Percentiles rank a stretch among this genome's conserved stretches.
phyloP scores from a whole-genome alignment of 495 filamentous ascomycete species.

The Talaromyces adpressus region DNA sequence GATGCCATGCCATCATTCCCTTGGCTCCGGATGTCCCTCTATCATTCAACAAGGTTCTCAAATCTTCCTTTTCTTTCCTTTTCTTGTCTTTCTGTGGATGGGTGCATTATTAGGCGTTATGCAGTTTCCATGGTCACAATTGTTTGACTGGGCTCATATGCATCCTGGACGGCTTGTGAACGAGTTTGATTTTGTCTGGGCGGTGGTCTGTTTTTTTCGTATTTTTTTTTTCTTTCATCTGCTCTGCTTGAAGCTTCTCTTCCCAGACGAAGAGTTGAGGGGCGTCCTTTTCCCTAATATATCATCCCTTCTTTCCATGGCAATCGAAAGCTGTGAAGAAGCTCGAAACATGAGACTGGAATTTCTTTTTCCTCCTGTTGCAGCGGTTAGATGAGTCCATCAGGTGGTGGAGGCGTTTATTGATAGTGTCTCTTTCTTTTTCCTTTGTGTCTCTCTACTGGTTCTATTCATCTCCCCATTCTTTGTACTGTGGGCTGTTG shows the following conservation, averaged over 20 bases:
- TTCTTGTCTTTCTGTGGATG: background rate
- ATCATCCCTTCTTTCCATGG: background rate
- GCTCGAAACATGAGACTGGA: background rate
- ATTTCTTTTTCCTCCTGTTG: background rate
- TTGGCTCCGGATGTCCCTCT: background rate
- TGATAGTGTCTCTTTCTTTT: background rate
- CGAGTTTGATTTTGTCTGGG: slow-evolving; percentile 2
- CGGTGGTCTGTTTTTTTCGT: background rate
- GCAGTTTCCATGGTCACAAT: slow-evolving; percentile 4
- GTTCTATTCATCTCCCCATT: background rate
- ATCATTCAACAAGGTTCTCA: background rate
- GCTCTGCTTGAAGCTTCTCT: background rate
- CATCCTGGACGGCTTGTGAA: slow-evolving; percentile 6
- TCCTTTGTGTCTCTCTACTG: background rate
- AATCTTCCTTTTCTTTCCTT: background rate
- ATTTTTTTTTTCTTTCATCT: background rate
- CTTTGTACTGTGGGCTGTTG: background rate
- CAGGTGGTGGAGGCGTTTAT: background rate
- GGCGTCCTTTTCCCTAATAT: background rate
- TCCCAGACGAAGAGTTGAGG: background rate
- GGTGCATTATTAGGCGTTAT: slow-evolving; percentile 2
- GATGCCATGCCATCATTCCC: background rate
- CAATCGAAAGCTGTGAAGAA: background rate
- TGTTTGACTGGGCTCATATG: background rate
- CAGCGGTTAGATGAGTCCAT: background rate